phyloP scores from a whole-genome alignment of 2,329 filamentous ascomycete species.

The Trichoderma brevicompactum region DNA sequence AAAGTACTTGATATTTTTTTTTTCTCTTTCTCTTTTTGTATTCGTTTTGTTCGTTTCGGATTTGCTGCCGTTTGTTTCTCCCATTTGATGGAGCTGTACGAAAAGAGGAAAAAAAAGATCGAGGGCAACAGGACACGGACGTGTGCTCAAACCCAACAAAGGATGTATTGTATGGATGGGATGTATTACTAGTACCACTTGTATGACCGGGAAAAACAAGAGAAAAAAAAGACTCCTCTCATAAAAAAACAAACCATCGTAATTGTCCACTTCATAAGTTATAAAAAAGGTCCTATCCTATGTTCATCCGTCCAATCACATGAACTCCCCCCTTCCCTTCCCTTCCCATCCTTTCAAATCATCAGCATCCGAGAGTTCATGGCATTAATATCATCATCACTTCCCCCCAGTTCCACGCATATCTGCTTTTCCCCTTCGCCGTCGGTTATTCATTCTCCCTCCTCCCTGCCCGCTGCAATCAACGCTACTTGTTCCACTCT shows the following conservation, averaged over 20 bases:
- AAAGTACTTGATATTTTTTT: background rate
- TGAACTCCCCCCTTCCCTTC: constrained; percentile 8
- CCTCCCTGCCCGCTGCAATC: constrained; percentile 4
- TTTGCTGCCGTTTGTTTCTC: background rate
- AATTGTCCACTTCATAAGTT: constrained; percentile 20
- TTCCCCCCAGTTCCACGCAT: background rate
- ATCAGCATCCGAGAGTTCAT: constrained; percentile 21
- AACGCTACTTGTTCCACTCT: background rate
- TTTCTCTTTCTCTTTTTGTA: background rate
- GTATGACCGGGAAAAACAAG: background rate
- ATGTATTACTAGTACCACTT: constrained; percentile 11
- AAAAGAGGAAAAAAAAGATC: too few relatives aligned
- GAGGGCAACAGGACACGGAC: too few relatives aligned
- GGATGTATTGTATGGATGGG: background rate
- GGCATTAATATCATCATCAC: constrained; percentile 20
- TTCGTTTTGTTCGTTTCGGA: background rate
- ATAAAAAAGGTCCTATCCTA: constrained; percentile 25
- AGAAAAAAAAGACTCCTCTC: constrained; percentile 1
- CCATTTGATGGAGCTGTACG: background rate
- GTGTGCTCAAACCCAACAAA: background rate
- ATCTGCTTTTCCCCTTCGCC: background rate
- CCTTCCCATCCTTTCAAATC: background rate
- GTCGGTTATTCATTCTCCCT: background rate
- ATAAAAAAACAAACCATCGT: constrained; percentile 6
- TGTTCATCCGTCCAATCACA: constrained; percentile 24